Percentiles rank a stretch among this genome's conserved stretches.
Conservation (phyloP, 2,329 filamentous ascomycete species). For the Pseudocercospora fuligena region DNA sequence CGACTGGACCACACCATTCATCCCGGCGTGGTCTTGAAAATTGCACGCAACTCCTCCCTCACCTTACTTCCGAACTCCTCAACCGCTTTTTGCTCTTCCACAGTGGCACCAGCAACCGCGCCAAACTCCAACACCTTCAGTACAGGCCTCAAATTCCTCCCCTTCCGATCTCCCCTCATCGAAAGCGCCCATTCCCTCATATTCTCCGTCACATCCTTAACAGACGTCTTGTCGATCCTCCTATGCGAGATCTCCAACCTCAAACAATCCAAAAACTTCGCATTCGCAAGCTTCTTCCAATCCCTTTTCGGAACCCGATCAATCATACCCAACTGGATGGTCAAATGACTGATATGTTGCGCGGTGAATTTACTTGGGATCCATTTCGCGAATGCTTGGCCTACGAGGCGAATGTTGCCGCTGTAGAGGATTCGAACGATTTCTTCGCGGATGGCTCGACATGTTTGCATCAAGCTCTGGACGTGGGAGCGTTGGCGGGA, state of each 20-base stretch:
- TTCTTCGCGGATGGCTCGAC: neutral
- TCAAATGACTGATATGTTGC: neutral
- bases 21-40: neutral
- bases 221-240: neutral
- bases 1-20: neutral
- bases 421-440: neutral
- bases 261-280: neutral
- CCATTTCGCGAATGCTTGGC: neutral
- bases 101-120: neutral
- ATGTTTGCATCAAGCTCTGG: neutral
- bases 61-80: neutral
- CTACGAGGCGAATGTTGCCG: neutral
- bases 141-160: neutral
- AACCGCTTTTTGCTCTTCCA: neutral
- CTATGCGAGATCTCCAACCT: neutral
- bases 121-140: neutral
- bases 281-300: neutral
- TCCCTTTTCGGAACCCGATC: neutral
- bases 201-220: neutral
- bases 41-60: neutral
- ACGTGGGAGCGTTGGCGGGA: neutral
- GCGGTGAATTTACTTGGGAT: neutral
- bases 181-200: neutral
- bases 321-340: neutral
- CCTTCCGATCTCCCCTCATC: neutral